Conservation (phyloP, 2,329 filamentous ascomycete species). For the Scedosporium minutisporum region DNA sequence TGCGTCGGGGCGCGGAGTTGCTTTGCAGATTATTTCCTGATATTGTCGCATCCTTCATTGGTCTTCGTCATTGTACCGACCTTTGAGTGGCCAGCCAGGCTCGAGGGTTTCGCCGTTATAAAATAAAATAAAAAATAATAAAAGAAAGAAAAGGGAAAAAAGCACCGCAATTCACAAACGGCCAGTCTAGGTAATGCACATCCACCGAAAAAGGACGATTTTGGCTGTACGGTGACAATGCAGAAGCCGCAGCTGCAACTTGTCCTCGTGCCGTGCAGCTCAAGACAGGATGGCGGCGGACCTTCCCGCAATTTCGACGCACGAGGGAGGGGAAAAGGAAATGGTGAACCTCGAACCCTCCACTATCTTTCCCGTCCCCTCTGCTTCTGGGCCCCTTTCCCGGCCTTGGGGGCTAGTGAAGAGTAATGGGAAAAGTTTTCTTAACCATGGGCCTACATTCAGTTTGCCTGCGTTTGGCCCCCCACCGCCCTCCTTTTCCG, state of each 20-base stretch:
- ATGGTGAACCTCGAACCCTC: not conserved
- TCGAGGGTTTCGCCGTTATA: not conserved
- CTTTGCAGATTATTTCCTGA: not conserved
- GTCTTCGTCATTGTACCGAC: too few relatives aligned
- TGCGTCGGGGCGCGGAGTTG: not conserved
- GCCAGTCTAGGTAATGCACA: not conserved
- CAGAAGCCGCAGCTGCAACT: not conserved
- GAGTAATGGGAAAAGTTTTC: not conserved
- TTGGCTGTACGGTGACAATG: not conserved
- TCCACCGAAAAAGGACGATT: not conserved
- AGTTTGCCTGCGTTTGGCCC: not conserved
- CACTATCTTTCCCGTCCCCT: not conserved
- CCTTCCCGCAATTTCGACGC: conserved; percentile 2
- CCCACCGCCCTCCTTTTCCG: not conserved
- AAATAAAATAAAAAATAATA: not conserved
- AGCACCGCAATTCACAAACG: not conserved
- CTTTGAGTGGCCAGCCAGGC: too few relatives aligned
- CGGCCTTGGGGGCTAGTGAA: not conserved
- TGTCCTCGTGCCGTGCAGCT: not conserved
- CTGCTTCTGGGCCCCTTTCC: not conserved
- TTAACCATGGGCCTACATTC: not conserved
- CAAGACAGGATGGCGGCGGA: not conserved
- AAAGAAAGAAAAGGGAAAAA: too few relatives aligned
- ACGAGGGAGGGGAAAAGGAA: not conserved
- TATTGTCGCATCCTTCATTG: not conserved